Conservation (phyloP, 1,139 yeast genomes). For the Kurtzmaniella natalensis region DNA sequence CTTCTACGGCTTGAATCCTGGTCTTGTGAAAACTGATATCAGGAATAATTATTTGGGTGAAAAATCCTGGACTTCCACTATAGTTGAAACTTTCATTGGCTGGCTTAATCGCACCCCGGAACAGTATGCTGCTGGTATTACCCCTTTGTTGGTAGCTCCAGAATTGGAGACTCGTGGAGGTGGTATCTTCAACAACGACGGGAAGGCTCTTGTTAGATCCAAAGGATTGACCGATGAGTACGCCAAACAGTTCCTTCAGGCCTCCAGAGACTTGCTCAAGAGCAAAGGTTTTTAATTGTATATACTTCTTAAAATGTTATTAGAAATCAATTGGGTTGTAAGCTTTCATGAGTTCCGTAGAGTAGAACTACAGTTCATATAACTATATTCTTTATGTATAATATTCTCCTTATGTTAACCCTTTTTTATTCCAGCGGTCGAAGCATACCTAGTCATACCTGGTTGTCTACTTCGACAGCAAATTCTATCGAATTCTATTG, state of each 20-base stretch:
- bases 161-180: conserved; percentile 23
- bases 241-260: conserved; percentile 16
- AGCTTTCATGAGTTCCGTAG: too few relatives aligned
- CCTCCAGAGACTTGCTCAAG: background rate
- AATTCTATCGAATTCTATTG: too few relatives aligned
- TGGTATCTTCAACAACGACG: conserved; percentile 21
- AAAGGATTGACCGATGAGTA: conserved; percentile 20
- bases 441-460: too few relatives aligned
- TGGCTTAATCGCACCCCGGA: conserved; percentile 24
- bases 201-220: conserved; percentile 16
- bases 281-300: too few relatives aligned
- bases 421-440: too few relatives aligned
- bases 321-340: too few relatives aligned
- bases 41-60: conserved; percentile 24
- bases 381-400: too few relatives aligned
- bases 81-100: conserved; percentile 21
- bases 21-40: conserved; percentile 26
- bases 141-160: conserved; percentile 22
- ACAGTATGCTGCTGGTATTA: conserved; percentile 21
- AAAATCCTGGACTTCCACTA: conserved; percentile 15
- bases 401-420: too few relatives aligned
- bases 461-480: too few relatives aligned
- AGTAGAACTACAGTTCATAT: too few relatives aligned
- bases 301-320: too few relatives aligned
- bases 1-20: conserved; percentile 32